Evolutionary conservation across 768 basidiomycete genomes (phyloP), one percentile per base, ranked within the genome.

Genomic region (Scleroderma bovista): DNA sequence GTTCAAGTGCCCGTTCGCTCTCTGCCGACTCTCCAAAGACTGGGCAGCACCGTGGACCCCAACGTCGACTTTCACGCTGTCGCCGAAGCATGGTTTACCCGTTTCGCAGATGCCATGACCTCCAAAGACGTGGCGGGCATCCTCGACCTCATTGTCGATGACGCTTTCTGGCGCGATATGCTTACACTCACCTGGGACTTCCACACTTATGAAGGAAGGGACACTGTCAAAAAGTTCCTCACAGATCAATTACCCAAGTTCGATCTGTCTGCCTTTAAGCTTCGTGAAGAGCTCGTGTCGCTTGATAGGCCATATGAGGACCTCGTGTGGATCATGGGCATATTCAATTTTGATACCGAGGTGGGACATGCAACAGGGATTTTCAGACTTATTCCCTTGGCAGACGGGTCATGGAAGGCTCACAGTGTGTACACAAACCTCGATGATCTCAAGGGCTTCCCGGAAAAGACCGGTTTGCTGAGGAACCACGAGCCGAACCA

Each of bases 381-480:
- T 13, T 72, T 74, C 16, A 72, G 81, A 34, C 71, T 86, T 3
- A 71, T 81, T 0, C 83, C 79, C 0, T 52, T 59, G 2, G 68
- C 71, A 3, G 57, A 55, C 29, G 60, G 64, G 13, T 58, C 46
- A 6, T 87, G 86, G 86, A 81, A 78, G 60, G 82, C 81, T 0
- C 75, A 81, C 55, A 70, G 69, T 5, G 55, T 85, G 10, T 81
- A 76, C 56, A 87, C 86, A 0, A 75, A 77, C 48, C 68, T 88
- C 20, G 78, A 83, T 22, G 75, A 73, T 26, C 65, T 87, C 56
- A 76, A 79, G 26, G 78, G 69, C 6, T 74, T 73, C 57, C 80
- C 80, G 0, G 81, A 84, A 58, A 22, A 64, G 59, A 17, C 55
- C 16, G 81, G 83, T 0, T 48, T 72, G 2, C 60, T 74, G 19